Conservation (phyloP, 179 eudicot genomes). For the Gypsophila paniculata region DNA sequence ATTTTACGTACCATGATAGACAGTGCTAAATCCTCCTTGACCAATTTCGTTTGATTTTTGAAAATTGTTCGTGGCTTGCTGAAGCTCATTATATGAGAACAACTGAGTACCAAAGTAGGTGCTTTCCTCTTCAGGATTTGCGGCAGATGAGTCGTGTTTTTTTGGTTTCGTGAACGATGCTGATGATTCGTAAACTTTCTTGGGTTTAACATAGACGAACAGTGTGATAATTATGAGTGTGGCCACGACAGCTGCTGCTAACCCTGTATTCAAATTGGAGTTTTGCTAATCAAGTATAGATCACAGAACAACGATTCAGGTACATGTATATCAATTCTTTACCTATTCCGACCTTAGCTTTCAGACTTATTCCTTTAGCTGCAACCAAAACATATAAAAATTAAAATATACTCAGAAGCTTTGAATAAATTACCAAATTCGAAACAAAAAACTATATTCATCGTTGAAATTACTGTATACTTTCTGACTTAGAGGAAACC, state of each 20-base stretch:
- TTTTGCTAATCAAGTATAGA: not conserved
- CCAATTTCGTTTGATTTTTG: slow-evolving; percentile 25
- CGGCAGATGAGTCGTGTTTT: not conserved
- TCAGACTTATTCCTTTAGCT: slow-evolving; percentile 19
- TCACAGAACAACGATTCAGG: not conserved
- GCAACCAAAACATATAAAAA: not conserved
- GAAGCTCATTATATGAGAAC: slow-evolving; percentile 26
- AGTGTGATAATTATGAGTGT: slow-evolving; percentile 6
- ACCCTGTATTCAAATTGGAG: slow-evolving; percentile 7
- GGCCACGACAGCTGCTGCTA: slow-evolving; percentile 18
- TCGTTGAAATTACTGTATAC: too few species aligned
- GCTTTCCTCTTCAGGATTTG: slow-evolving; percentile 12
- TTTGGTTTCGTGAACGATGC: slow-evolving; percentile 3
- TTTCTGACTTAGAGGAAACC: too few species aligned
- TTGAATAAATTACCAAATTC: too few species aligned
- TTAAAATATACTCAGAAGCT: not conserved
- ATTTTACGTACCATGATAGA: slow-evolving; percentile 19
- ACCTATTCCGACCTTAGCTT: slow-evolving; percentile 28
- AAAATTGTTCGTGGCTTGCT: slow-evolving; percentile 23
- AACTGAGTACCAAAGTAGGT: slow-evolving; percentile 29
- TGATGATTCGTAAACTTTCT: slow-evolving; percentile 6
- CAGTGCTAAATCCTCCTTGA: slow-evolving; percentile 26
- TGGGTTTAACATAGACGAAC: not conserved
- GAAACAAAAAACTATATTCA: too few species aligned
- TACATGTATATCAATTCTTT: not conserved